phyloP scores from a whole-genome alignment of 2,329 filamentous ascomycete species.

The Pseudogymnoascus sp. region DNA sequence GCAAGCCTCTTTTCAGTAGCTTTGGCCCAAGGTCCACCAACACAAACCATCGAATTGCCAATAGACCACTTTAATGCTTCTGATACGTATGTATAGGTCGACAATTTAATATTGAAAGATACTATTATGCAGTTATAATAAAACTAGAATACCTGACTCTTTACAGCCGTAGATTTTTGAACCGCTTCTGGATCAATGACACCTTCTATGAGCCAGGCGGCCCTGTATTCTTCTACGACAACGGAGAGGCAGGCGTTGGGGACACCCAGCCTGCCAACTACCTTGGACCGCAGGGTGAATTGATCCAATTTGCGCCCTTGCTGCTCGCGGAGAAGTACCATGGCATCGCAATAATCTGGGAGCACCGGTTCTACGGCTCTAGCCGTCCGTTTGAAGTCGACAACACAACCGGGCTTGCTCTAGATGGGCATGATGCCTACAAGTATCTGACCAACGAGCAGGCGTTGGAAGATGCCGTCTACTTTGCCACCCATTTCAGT shows the following conservation, averaged over 20 bases:
- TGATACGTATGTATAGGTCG: not conserved
- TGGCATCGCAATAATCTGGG: conserved; percentile 14
- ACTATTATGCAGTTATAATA: not conserved
- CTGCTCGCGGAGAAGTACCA: conserved; percentile 10
- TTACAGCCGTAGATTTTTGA: conserved; percentile 9
- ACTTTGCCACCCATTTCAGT: conserved; percentile 1
- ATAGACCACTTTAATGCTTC: not conserved
- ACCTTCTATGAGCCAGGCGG: conserved; percentile 10
- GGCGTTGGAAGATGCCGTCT: not conserved
- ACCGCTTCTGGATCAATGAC: conserved; percentile 15
- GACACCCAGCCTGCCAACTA: not conserved
- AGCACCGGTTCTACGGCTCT: conserved; percentile 14
- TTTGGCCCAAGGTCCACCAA: not conserved
- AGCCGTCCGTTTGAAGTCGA: conserved; percentile 9
- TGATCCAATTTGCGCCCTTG: conserved; percentile 8
- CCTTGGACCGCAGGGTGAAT: not conserved
- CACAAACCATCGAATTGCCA: not conserved
- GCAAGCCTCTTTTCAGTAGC: not conserved
- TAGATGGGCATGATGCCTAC: conserved; percentile 10
- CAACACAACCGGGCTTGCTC: not conserved
- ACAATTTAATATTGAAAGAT: not conserved
- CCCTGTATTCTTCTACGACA: conserved; percentile 13
- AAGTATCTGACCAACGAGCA: conserved; percentile 14
- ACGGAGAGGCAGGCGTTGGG: conserved; percentile 8
- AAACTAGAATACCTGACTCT: not conserved